Evolutionary conservation across 352 stramenopile genomes (phyloP), one percentile per base, ranked within the genome.

Genomic region (Pythium scleroteichum): DNA sequence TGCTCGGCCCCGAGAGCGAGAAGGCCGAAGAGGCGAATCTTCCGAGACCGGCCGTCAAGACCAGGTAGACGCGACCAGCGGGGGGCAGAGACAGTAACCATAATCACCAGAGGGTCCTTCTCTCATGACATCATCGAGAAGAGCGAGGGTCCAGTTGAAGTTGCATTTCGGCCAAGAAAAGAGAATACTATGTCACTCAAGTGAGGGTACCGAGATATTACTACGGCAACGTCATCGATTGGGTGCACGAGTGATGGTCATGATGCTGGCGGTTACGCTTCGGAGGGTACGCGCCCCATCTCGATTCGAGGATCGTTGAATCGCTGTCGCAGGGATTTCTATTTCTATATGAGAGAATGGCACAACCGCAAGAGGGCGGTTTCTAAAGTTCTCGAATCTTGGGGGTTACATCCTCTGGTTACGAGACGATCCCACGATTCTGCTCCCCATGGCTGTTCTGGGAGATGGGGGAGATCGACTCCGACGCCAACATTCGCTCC

Each of bases 311-410:
- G 29, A 35, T 35, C 29, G n/a, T n/a, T n/a, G n/a, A n/a, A n/a
- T n/a, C 29, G 10, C 24, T 44, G 39, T 59, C 52, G 33, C 52
- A 59, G 52, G 50, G 17, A 40, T 58, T 58, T 58, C 51, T 49
- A 58, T 40, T 33, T 53, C 16, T 55, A 23, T 45, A 24, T 17
- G 6, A 7, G 27, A 14, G 12, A 27, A 19, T 14, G 38, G 23
- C 23, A n/a, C 20, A 24, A 40, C 19, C 47, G 3, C 1, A 4
- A 24, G n/a, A 6, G n/a, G n/a, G n/a, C n/a, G 3, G 0, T 55
- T 39, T 53, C n/a, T 44, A 13, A 54, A 44, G 55, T 56, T 63
- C 56, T 63, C 40, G 56, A 63, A 63, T 63, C 56, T 63, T 35
- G 48, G 19, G 35, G 47, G 56, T 56, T 63, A 63, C 38, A 19